Conservation (phyloP, 495 filamentous ascomycete species). For the Gamarada debralockiae region DNA sequence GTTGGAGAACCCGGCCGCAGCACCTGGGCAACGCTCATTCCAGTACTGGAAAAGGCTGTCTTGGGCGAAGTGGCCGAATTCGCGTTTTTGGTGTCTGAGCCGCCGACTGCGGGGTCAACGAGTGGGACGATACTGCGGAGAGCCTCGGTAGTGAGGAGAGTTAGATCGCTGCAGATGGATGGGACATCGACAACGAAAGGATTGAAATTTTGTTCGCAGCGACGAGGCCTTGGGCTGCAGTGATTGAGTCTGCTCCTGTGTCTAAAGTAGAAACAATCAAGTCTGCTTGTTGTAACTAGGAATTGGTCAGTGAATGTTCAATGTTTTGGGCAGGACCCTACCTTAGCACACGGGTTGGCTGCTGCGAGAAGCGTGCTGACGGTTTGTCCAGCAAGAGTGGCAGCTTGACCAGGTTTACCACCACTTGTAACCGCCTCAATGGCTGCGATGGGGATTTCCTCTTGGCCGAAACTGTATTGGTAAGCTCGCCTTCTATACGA, state of each 20-base stretch:
- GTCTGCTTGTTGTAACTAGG: constrained; percentile 41
- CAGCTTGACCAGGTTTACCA: constrained; percentile 17
- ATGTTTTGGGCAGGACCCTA: not conserved
- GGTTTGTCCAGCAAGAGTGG: constrained; percentile 21
- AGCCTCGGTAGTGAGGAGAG: constrained; percentile 49
- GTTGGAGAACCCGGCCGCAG: constrained; percentile 49
- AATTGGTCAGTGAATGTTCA: not conserved
- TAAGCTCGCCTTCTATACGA: not conserved
- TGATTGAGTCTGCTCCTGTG: constrained; percentile 44
- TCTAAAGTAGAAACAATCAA: constrained; percentile 52
- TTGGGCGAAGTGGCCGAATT: constrained; percentile 44
- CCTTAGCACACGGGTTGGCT: constrained; percentile 25
- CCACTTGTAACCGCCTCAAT: constrained; percentile 2
- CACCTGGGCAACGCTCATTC: constrained; percentile 53
- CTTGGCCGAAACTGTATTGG: constrained; percentile 22
- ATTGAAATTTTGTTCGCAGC: constrained; percentile 69
- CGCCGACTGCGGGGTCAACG: constrained; percentile 52
- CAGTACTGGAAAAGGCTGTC: constrained; percentile 45
- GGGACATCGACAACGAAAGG: constrained; percentile 51
- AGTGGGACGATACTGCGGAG: constrained; percentile 58
- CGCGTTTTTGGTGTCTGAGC: constrained; percentile 49
- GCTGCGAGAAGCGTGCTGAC: constrained; percentile 19
- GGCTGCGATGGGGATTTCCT: constrained; percentile 21
- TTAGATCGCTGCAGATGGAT: constrained; percentile 52
- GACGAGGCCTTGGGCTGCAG: constrained; percentile 53